phyloP scores from a whole-genome alignment of 2,329 filamentous ascomycete genomes.

The Alternaria infectoria region DNA sequence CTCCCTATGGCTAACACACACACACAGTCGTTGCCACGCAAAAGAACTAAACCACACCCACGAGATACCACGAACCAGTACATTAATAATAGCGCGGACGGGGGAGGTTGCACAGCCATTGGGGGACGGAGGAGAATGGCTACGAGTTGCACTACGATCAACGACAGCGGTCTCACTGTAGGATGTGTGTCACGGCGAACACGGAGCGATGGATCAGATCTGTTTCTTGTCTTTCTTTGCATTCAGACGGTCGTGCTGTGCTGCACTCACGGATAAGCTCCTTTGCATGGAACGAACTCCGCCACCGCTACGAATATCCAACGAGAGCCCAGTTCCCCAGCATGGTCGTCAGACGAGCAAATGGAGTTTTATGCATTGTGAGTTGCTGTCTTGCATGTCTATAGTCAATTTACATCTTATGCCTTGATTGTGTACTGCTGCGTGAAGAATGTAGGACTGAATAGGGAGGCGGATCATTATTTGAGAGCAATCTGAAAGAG shows the following conservation, averaged over 20 bases:
- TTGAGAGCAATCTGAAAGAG: neutral
- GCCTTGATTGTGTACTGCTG: neutral
- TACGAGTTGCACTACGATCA: slow-evolving; percentile 34
- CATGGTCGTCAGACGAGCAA: slow-evolving; percentile 40
- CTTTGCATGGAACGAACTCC: slow-evolving; percentile 17
- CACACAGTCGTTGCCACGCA: slow-evolving; percentile 34
- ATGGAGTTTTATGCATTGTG: slow-evolving; percentile 41
- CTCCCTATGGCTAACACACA: slow-evolving; percentile 19
- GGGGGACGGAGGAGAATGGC: slow-evolving; percentile 21
- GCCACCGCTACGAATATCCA: slow-evolving; percentile 35
- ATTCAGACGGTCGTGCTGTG: slow-evolving; percentile 37
- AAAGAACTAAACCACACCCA: slow-evolving; percentile 28
- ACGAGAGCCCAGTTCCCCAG: slow-evolving; percentile 26
- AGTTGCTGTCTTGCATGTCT: slow-evolving; percentile 27
- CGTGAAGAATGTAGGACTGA: neutral
- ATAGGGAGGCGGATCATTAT: neutral
- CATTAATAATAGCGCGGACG: slow-evolving; percentile 38
- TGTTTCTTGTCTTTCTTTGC: slow-evolving; percentile 48
- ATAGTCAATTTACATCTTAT: slow-evolving; percentile 19
- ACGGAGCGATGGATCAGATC: slow-evolving; percentile 41
- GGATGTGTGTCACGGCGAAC: slow-evolving; percentile 44
- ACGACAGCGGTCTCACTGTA: slow-evolving; percentile 36
- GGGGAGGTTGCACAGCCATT: slow-evolving; percentile 28
- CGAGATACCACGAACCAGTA: slow-evolving; percentile 37
- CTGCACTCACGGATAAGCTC: slow-evolving; percentile 27